Conservation (phyloP, 192 early-diverging fungal species). For the Rhizophagus clarus region DNA sequence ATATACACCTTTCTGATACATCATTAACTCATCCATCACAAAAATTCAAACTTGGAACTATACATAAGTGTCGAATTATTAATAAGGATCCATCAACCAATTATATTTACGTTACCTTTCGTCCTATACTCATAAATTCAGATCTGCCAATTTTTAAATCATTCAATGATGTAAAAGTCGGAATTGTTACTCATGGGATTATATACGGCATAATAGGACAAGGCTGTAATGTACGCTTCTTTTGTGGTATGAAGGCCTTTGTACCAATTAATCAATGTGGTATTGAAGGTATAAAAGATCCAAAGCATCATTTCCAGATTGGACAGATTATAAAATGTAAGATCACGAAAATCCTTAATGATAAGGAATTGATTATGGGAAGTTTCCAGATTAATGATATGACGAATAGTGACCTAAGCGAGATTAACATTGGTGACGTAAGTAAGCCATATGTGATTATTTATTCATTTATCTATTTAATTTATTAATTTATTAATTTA, state of each 20-base stretch:
- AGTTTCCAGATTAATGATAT: constrained; percentile 39
- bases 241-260: constrained; percentile 72
- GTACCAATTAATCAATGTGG: constrained; percentile 66
- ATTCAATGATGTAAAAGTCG: constrained; percentile 62
- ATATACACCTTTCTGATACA: constrained; percentile 75
- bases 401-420: constrained; percentile 6
- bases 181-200: constrained; percentile 64
- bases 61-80: constrained; percentile 75
- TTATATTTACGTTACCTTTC: constrained; percentile 73
- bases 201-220: constrained; percentile 59
- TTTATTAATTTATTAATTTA: no score
- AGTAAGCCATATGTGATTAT: background rate
- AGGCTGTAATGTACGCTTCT: constrained; percentile 80
- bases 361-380: constrained; percentile 60
- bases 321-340: constrained; percentile 79
- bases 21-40: constrained; percentile 66
- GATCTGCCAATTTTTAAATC: constrained; percentile 65
- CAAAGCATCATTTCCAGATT: constrained; percentile 56
- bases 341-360: constrained; percentile 60
- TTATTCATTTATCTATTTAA: no score
- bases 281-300: constrained; percentile 46
- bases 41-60: constrained; percentile 72
- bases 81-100: constrained; percentile 53
- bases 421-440: constrained; percentile 7
- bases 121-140: constrained; percentile 71